Percentiles rank a stretch among this genome's conserved stretches.
Conservation (phyloP, 2,329 filamentous ascomycete species). For the Aspergillus sp. region DNA sequence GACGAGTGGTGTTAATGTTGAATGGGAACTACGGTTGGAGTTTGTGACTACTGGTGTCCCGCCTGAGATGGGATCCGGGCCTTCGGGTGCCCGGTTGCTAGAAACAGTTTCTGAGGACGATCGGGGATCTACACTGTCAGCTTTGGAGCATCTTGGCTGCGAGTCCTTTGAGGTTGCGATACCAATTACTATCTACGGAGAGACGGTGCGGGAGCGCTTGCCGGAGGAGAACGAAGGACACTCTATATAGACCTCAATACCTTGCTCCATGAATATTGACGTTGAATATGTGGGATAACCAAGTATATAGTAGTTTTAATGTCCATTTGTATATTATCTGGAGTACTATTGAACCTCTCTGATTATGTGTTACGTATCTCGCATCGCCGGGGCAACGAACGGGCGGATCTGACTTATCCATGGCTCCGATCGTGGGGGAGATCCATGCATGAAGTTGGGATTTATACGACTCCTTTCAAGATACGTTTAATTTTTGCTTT, state of each 20-base stretch:
- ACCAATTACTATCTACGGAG: conserved; percentile 75
- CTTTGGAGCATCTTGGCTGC: conserved; percentile 73
- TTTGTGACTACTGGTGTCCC: conserved; percentile 74
- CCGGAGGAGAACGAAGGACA: conserved; percentile 43
- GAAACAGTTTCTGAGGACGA: conserved; percentile 80
- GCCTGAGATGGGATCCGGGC: conserved; percentile 37
- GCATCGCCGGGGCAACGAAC: conserved; percentile 16
- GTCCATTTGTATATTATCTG: neutral
- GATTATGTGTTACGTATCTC: neutral
- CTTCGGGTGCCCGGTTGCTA: conserved; percentile 56
- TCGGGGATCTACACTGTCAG: conserved; percentile 72
- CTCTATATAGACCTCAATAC: conserved; percentile 32
- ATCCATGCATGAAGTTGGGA: conserved; percentile 3
- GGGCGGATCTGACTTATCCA: conserved; percentile 13
- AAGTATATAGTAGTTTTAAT: neutral
- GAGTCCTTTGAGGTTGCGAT: conserved; percentile 91
- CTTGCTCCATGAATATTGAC: neutral
- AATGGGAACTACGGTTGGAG: conserved; percentile 87
- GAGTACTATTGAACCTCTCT: neutral
- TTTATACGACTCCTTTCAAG: neutral
- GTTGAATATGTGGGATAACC: neutral
- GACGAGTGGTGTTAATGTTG: conserved; percentile 80
- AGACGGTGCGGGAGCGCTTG: conserved; percentile 47
- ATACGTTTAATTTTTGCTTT: neutral
- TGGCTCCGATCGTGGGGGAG: conserved; percentile 14